Conservation (phyloP, 129 eudicot species). For the Centella asiatica region DNA sequence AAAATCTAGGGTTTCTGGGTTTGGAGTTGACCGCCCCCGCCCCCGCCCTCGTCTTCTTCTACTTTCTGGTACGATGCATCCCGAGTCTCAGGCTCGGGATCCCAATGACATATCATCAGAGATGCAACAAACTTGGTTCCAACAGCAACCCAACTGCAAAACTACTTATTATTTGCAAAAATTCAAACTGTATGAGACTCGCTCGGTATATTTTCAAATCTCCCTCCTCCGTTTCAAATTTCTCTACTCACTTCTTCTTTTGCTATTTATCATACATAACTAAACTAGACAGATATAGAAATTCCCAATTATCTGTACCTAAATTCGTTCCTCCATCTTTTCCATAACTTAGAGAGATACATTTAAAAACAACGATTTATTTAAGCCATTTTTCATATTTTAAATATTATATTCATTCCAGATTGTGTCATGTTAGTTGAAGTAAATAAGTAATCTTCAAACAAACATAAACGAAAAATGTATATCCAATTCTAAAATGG, state of each 20-base stretch:
- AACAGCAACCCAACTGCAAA: slow-evolving; percentile 17
- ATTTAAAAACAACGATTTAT: too few relatives aligned
- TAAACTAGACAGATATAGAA: too few relatives aligned
- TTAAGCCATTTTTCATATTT: too few relatives aligned
- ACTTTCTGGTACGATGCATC: neutral
- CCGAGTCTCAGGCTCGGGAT: slow-evolving; percentile 38
- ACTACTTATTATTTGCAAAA: slow-evolving; percentile 52
- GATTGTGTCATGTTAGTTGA: too few relatives aligned
- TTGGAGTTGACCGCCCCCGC: neutral
- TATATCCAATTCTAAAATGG: too few relatives aligned
- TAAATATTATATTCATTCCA: too few relatives aligned
- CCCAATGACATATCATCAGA: slow-evolving; percentile 32
- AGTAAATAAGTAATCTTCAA: too few relatives aligned
- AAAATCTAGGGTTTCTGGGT: neutral
- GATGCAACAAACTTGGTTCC: slow-evolving; percentile 21
- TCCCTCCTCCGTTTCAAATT: neutral
- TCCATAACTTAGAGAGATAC: too few relatives aligned
- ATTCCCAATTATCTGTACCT: too few relatives aligned
- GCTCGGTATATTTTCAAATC: slow-evolving; percentile 47
- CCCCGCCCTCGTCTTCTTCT: neutral
- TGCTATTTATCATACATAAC: neutral
- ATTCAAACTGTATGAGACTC: slow-evolving; percentile 88
- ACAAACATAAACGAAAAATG: too few relatives aligned
- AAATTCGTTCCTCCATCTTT: too few relatives aligned
- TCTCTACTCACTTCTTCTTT: neutral